Base-by-base conservation (phyloP, 2,329 filamentous ascomycete genomes). In the Cercospora zeae-maydis region DNA sequence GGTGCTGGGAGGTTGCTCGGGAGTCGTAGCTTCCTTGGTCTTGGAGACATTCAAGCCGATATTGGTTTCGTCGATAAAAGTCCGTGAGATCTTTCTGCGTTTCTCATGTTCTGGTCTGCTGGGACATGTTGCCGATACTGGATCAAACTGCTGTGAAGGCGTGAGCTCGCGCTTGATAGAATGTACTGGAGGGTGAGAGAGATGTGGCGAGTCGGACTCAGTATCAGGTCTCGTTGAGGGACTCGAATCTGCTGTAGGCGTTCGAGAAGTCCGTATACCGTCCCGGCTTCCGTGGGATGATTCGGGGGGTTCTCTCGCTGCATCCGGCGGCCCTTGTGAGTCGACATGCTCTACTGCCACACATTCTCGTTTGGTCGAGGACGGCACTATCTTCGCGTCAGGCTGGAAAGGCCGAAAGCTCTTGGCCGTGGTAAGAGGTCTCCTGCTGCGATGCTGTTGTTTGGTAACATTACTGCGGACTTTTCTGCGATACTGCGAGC, bases 391-490 rank as follows among this genome's bases (percentile, higher is more conserved):
- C 16, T 14, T 53, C 7, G 49, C 16, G 14, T 13, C 49, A n/a
- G 42, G 30, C 27, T 58, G 24, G 10, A 58, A 21, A n/a, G 19
- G 30, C 5, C 45, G 11, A 9, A 52, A 37, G 14, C 34, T 53
- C 2, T 39, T 37, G 34, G 31, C 42, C 6, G 49, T 34, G n/a
- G 31, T 53, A 13, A 19, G 49, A 4, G 27, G 30, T 21, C 27
- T 59, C 6, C n/a, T 30, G 42, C 14, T 2, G 3, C 47, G 57
- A 37, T 59, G 57, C n/a, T 53, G 57, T 16, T 36, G 10, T 6
- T 49, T 39, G 19, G 57, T 59, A 47, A 59, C 45, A 59, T 59
- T 47, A 37, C 57, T 59, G 31, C 57, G 57, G 33, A 59, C 45
- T 14, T 53, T 8, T 7, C 5, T 53, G 3, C 49, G 49, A 34